Evolutionary conservation across 2,329 filamentous ascomycete species (phyloP).

Genomic region (Pseudophaeomoniella oleicola): DNA sequence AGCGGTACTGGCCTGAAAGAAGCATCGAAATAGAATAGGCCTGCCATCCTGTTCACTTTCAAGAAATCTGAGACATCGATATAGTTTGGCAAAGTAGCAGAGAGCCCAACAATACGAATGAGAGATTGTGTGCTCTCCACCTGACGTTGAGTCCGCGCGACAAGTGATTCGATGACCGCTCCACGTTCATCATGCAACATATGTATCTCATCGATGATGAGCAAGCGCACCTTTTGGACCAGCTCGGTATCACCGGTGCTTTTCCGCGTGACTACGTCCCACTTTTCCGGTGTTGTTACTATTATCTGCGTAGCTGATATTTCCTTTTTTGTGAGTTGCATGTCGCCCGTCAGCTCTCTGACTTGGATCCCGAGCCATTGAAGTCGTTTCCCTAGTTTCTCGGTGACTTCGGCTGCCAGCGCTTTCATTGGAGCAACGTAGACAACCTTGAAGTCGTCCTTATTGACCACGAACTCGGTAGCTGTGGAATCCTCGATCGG

Average conservation of each 20-base stretch:
- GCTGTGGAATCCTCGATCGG: slow-evolving; percentile 60
- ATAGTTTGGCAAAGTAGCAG: slow-evolving; percentile 91
- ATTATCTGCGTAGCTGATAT: slow-evolving; percentile 96
- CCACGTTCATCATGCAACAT: slow-evolving; percentile 98
- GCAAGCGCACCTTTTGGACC: slow-evolving; percentile 86
- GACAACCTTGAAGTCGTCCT: slow-evolving; percentile 91
- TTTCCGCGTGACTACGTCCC: slow-evolving; percentile 96
- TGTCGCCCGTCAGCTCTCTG: slow-evolving; percentile 91
- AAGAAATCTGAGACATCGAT: slow-evolving; percentile 94
- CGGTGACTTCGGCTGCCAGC: slow-evolving; percentile 86
- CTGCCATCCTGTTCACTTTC: slow-evolving; percentile 83
- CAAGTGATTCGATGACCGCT: slow-evolving; percentile 87
- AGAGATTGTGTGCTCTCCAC: slow-evolving; percentile 96
- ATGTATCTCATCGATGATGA: slow-evolving; percentile 98
- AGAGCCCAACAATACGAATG: slow-evolving; percentile 90
- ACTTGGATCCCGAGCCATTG: slow-evolving; percentile 88
- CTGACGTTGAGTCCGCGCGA: slow-evolving; percentile 86
- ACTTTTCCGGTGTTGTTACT: slow-evolving; percentile 96
- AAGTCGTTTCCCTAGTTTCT: slow-evolving; percentile 80
- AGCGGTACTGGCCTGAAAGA: slow-evolving; percentile 93
- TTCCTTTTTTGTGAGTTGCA: slow-evolving; percentile 95
- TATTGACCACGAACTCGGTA: slow-evolving; percentile 65
- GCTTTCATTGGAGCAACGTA: slow-evolving; percentile 99
- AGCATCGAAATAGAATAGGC: slow-evolving; percentile 90
- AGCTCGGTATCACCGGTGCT: slow-evolving; percentile 94